Evolutionary conservation across 768 basidiomycete species (phyloP), one percentile per base, ranked within the genome.

Genomic region (Kwoniella pini): DNA sequence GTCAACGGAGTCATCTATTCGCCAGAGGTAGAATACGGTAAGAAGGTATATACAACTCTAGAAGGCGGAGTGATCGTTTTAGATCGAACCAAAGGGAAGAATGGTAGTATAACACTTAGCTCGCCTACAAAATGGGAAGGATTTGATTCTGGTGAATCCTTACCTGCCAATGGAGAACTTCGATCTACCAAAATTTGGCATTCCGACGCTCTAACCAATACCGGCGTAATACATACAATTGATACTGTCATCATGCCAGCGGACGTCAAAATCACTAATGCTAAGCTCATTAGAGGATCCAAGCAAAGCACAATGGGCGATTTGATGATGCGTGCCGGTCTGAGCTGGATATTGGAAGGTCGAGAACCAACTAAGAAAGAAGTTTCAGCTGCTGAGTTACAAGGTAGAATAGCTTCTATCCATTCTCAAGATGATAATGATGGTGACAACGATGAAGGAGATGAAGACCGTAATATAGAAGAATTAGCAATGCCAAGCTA

Each of bases 281-380:
- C 86, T n/a, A 98, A 97, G 77, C 83, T 99, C 30, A 83, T 93
- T 67, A 86, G 85, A 69, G 95, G 94, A 3, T 90, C 90, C 21
- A 89, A 90, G 75, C 90, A 87, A 42, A 86, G 83, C 30, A 96
- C 89, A 2, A 97, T 99, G 93, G 81, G 84, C 21, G 89, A 86
- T 30, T 77, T 99, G 71, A 82, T 96, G 60, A 81, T 83, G 57
- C 89, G 88, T 69, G 91, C 90, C 1, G 91, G 91, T 10, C 84
- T 96, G 60, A 88, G 88, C 36, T 97, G 94, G 93, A 80, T 96
- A 36, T 80, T 97, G 56, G 87, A 97, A 65, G 95, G 94, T 4
- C 54, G 72, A n/a, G 39, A 67, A 51, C 75, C 79, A 22, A 56
- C 55, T 1, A 15, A 7, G 3, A 65, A 63, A 0, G 71, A 79